Evolutionary conservation across 257 asterid species (phyloP), one percentile per base, ranked within the genome.

Genomic region (Dorcoceras hygrometricum): DNA sequence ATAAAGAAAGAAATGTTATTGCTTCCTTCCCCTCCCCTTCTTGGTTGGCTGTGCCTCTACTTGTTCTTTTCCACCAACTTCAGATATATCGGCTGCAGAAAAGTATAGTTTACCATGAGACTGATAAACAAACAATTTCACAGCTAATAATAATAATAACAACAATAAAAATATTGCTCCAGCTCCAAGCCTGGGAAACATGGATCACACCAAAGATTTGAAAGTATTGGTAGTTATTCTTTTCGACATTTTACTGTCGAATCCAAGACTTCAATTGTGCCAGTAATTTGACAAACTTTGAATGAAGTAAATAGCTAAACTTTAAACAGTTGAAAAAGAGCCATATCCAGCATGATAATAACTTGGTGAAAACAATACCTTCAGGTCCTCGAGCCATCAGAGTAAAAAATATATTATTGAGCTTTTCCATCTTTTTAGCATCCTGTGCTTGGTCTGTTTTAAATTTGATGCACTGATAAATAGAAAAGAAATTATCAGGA

Each of bases 381-480:
- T 82, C 92, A 76, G 96, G 92, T 72, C 95, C 96, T 23, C 92
- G 86, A 69, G 96, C 86, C 95, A 89, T 87, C 86, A 86, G 77
- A 65, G 96, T 89, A 22, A 87, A 89, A 82, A 89, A 87, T 71
- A 85, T 83, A 77, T 82, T 87, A 59, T 89, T 89, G 65, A 87
- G 72, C 73, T 83, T 89, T 82, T 87, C 96, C 96, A 89, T 89
- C 81, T 87, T 87, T 83, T 79, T 89, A 24, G 95, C 95, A 56
- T 89, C 96, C 72, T 89, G 96, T 5, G 92, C 90, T 78, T 87
- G 96, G 83, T 89, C 93, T 22, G 96, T 89, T 93, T 89, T 89
- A 71, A 81, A 89, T 80, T 89, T 87, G 86, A 89, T 69, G 73
- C 95, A 87, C 96, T 87, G 73, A 62, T 50, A 61, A 58, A 28